phyloP scores from a whole-genome alignment of 1,284 basidiomycete species.

The Trichosporon asahii region DNA sequence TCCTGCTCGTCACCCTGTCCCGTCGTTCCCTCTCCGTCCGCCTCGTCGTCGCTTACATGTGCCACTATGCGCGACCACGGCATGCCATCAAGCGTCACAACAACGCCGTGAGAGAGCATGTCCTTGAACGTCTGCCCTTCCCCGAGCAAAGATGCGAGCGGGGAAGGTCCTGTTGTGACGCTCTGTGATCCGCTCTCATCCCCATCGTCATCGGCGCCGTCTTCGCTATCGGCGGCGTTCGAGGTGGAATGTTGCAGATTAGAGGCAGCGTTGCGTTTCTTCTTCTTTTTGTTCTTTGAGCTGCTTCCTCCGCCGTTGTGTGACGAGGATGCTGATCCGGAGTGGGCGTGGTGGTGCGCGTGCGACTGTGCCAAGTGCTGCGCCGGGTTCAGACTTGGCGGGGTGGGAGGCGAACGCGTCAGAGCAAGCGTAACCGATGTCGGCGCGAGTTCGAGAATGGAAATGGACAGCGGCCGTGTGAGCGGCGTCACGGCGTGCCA shows the following conservation, averaged over 20 bases:
- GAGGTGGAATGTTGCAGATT: not conserved
- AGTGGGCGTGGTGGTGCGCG: not conserved
- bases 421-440: conserved; percentile 50
- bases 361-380: conserved; percentile 26
- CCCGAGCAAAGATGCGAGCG: conserved; percentile 10
- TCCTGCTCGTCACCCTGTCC: conserved; percentile 14
- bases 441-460: conserved; percentile 51
- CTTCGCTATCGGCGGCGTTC: conserved; percentile 33
- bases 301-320: conserved; percentile 1
- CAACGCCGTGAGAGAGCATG: conserved; percentile 48
- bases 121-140: conserved; percentile 47
- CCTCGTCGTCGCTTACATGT: conserved; percentile 46
- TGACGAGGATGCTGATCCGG: not conserved
- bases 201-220: conserved; percentile 30
- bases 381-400: conserved; percentile 14
- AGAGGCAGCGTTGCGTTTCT: conserved; percentile 8
- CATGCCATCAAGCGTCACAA: conserved; percentile 49
- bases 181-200: conserved; percentile 18
- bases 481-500: conserved; percentile 50
- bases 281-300: conserved; percentile 24
- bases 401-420: conserved; percentile 36
- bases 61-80: conserved; percentile 51
- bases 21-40: not conserved
- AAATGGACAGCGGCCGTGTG: conserved; percentile 48
- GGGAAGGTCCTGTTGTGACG: conserved; percentile 19